Base-by-base conservation (phyloP, 108 stramenopile species). In the Fragilariopsis cylindrus region DNA sequence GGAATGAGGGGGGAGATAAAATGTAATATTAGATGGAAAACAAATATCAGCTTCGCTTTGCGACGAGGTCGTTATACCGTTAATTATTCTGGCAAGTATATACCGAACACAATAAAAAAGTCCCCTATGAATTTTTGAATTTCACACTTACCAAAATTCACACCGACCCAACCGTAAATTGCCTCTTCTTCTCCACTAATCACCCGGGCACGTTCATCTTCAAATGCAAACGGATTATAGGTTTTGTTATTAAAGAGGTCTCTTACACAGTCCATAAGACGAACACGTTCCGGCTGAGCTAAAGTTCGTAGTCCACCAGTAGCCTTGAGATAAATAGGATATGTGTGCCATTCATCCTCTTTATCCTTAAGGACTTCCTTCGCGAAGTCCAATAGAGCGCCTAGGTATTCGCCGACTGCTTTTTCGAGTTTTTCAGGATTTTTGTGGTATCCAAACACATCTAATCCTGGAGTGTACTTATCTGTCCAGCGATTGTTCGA, bases 151-250 rank as follows among this genome's bases (percentile, higher is more conserved):
- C 44, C 77, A 71, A 87, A 94, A 75, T 97, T 97, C 2, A 94
- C 88, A 41, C 88, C 93, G 9, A 90, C 87, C 96, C 96, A 97
- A 5, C 89, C 94, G 81, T 94, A 97, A 7, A 94, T 89, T 16
- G 91, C 93, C 74, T 97, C 96, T 68, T 97, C 96, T 78, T 97
- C 96, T 12, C 96, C 96, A 15, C 78, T 78, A 60, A 97, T 96
- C 21, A 96, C 77, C 15, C 77, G 62, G 21, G 71, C 70, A 15
- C 88, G 87, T 79, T 89, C 92, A 70, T 78, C 69, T 48, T 87
- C 78, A 72, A 94, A 93, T 65, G 69, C 76, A 79, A 97, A 97
- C 3, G 94, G 94, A 76, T 87, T 91, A 55, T 76, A 89, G 7
- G 78, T 76, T 3, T 76, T 67, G 74, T 94, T 76, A n/a, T 75